Conservation (phyloP, 2,329 filamentous ascomycete species). For the Sarocladium strictum region DNA sequence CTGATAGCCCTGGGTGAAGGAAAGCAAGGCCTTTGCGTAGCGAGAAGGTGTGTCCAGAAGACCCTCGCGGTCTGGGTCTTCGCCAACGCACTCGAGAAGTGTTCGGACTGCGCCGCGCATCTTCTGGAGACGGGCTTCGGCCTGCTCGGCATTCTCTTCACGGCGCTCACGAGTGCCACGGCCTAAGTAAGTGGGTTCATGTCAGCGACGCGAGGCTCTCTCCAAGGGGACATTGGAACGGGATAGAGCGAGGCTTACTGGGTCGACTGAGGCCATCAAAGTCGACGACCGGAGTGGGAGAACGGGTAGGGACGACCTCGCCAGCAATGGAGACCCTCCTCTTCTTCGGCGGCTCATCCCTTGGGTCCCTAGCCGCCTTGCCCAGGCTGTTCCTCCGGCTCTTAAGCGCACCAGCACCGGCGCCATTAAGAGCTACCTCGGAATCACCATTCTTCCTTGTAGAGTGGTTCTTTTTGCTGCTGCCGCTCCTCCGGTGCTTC, state of each 20-base stretch:
- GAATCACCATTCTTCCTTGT: constrained; percentile 10
- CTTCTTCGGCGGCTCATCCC: constrained; percentile 45
- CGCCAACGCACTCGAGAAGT: constrained; percentile 62
- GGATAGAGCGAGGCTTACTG: constrained; percentile 29
- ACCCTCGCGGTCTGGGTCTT: constrained; percentile 61
- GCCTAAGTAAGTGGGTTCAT: constrained; percentile 31
- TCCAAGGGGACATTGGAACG: constrained; percentile 1
- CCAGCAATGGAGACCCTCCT: background rate
- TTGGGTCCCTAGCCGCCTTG: constrained; percentile 56
- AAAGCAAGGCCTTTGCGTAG: constrained; percentile 93
- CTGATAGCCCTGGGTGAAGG: constrained; percentile 95
- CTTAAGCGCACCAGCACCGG: constrained; percentile 23
- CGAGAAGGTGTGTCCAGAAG: constrained; percentile 67
- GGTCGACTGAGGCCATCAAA: constrained; percentile 56
- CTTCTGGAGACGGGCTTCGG: constrained; percentile 46
- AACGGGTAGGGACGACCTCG: constrained; percentile 2
- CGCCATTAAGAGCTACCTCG: constrained; percentile 20
- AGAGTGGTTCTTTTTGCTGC: constrained; percentile 18
- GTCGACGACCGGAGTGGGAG: constrained; percentile 53
- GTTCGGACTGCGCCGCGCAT: constrained; percentile 59
- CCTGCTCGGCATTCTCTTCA: constrained; percentile 43
- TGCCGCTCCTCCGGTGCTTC: constrained; percentile 21
- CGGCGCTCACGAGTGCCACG: constrained; percentile 58
- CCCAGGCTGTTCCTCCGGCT: constrained; percentile 49
- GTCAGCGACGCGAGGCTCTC: constrained; percentile 14